Conservation (phyloP, 2,329 filamentous ascomycete genomes). For the Ophiocordyceps camponoti-saundersi region DNA sequence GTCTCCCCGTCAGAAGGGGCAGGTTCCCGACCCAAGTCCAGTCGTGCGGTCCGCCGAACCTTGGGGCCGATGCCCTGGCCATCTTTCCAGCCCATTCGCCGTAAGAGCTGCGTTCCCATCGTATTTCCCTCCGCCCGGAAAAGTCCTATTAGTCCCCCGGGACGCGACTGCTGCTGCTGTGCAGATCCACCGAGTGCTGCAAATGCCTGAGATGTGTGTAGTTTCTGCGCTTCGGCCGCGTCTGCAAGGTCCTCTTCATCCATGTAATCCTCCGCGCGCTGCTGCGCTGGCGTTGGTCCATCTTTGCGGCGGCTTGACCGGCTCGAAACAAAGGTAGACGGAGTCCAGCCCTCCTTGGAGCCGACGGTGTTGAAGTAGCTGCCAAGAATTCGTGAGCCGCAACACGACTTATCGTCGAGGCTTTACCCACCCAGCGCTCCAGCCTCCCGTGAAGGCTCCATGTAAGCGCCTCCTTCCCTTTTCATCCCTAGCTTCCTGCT, state of each 20-base stretch:
- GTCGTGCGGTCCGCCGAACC: conserved; percentile 54
- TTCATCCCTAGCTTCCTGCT: conserved; percentile 93
- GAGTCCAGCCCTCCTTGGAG: conserved; percentile 95
- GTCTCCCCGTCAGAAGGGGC: conserved; percentile 25
- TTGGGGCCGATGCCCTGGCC: conserved; percentile 88
- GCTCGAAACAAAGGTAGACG: conserved; percentile 81
- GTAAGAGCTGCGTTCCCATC: conserved; percentile 70
- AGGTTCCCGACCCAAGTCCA: conserved; percentile 28
- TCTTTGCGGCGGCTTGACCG: conserved; percentile 61
- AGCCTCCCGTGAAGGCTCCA: conserved; percentile 92
- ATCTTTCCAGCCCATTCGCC: conserved; percentile 89
- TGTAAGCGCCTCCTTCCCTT: conserved; percentile 79
- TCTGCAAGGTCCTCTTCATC: conserved; percentile 90
- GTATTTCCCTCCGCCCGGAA: conserved; percentile 62
- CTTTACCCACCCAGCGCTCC: conserved; percentile 68
- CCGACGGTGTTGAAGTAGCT: conserved; percentile 97
- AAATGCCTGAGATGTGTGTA: conserved; percentile 60
- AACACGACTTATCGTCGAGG: not conserved
- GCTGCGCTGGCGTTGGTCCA: conserved; percentile 35
- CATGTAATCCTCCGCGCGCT: conserved; percentile 82
- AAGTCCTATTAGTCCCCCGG: conserved; percentile 48
- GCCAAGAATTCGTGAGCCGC: not conserved
- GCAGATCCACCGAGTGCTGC: conserved; percentile 56
- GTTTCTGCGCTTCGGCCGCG: conserved; percentile 56
- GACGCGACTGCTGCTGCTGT: conserved; percentile 27